phyloP scores from a whole-genome alignment of 169 alveolate species.

The Babesia divergens region DNA sequence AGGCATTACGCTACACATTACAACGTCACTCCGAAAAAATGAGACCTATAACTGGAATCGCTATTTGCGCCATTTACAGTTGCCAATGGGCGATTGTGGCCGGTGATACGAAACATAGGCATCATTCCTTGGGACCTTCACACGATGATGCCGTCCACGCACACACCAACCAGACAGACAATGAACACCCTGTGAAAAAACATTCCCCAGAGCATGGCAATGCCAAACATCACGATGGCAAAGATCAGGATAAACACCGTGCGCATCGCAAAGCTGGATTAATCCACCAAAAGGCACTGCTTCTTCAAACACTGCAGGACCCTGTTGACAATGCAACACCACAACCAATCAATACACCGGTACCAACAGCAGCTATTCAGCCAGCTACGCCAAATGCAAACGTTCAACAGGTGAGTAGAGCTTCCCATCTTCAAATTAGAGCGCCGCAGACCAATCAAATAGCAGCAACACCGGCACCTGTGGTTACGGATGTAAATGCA shows the following conservation, averaged over 20 bases:
- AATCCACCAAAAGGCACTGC: not conserved
- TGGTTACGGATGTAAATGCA: no score
- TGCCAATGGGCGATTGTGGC: not conserved
- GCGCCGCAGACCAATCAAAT: no score
- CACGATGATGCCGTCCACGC: slow-evolving; percentile 1
- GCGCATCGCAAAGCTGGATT: not conserved
- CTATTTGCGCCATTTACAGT: not conserved
- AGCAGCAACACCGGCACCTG: not conserved
- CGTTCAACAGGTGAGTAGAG: no score
- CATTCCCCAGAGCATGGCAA: no score
- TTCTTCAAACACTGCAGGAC: not conserved
- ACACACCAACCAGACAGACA: not conserved
- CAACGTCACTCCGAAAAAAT: no score
- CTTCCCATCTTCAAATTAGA: no score
- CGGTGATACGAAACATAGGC: not conserved
- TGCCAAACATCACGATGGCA: not conserved
- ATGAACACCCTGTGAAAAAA: not conserved
- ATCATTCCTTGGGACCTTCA: not conserved
- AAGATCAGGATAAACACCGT: not conserved
- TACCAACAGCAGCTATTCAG: not conserved
- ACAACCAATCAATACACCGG: not conserved
- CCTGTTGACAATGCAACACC: not conserved
- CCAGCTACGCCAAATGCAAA: not conserved
- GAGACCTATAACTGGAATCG: no score
- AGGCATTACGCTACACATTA: slow-evolving; percentile 9